Evolutionary conservation across 495 filamentous ascomycete genomes (phyloP).

Genomic region (Darksidea phi): DNA sequence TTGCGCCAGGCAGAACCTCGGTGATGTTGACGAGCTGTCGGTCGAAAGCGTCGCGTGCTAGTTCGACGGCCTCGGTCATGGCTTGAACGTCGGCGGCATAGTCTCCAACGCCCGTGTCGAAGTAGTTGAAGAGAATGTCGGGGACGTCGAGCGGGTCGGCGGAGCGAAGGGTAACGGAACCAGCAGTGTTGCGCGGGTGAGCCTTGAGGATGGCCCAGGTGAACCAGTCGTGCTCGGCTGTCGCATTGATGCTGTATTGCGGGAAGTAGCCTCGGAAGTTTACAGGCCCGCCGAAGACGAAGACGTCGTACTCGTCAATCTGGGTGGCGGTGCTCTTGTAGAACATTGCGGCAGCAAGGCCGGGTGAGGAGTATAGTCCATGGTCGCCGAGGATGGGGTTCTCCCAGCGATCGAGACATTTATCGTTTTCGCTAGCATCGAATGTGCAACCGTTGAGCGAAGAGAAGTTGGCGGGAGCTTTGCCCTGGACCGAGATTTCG

Average conservation of each 20-base stretch:
- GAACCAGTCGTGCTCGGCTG: slow-evolving; percentile 44
- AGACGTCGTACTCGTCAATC: slow-evolving; percentile 49
- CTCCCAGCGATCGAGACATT: slow-evolving; percentile 53
- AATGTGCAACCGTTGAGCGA: slow-evolving; percentile 52
- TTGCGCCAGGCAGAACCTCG: slow-evolving; percentile 22
- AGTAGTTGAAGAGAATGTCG: slow-evolving; percentile 39
- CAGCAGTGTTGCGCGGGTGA: slow-evolving; percentile 31
- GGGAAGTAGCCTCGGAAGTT: slow-evolving; percentile 57
- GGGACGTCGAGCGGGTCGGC: slow-evolving; percentile 36
- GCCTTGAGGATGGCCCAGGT: slow-evolving; percentile 34
- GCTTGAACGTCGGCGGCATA: slow-evolving; percentile 28
- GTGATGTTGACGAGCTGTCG: neutral
- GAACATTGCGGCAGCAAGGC: slow-evolving; percentile 51
- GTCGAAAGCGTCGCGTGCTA: slow-evolving; percentile 17
- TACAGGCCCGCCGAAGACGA: slow-evolving; percentile 54
- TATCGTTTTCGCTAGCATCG: slow-evolving; percentile 45
- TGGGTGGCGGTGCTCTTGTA: slow-evolving; percentile 46
- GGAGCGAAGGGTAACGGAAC: slow-evolving; percentile 34
- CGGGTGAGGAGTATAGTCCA: slow-evolving; percentile 54
- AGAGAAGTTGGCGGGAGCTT: slow-evolving; percentile 45
- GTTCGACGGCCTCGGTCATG: slow-evolving; percentile 26
- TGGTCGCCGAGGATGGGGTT: slow-evolving; percentile 36
- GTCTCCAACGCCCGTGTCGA: slow-evolving; percentile 26
- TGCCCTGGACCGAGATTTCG: slow-evolving; percentile 53
- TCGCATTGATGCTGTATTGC: slow-evolving; percentile 41